Base-by-base conservation (phyloP, 768 basidiomycete species). In the Asterophora parasitica region DNA sequence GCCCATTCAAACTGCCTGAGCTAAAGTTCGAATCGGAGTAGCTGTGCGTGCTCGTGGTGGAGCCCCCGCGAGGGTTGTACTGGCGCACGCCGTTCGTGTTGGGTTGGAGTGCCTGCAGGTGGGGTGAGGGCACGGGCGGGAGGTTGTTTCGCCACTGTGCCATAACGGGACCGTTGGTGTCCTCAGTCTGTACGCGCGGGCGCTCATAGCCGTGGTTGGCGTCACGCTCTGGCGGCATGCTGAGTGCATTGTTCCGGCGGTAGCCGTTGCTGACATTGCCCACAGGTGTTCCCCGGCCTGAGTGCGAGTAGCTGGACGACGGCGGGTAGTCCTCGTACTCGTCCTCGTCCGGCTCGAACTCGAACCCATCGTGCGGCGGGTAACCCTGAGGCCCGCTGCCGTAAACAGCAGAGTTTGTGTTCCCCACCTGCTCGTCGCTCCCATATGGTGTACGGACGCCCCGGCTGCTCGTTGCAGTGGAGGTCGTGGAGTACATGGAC, bases 291-390 rank as follows among this genome's bases (percentile, higher is more conserved):
- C 83, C 86, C 2, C 88, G 79, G 11, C 89, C 88, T 5, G 83
- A 84, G 4, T 76, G 58, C 0, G 74, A 61, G 48, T 67, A 63
- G 42, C 66, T 62, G 17, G 67, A 62, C 4, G 78, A 65, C 4
- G 76, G 70, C 1, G 82, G 79, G 58, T 85, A 85, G 52, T 91
- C 90, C 59, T 92, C 90, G 48, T 74, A 79, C 1, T 89, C 87
- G 51, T 87, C 77, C 17, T 78, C 85, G 31, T 88, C 87, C 2
- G 72, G 69, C 39, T 88, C 88, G 48, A 81, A 70, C 35, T 84
- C 87, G 57, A 90, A 88, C 7, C 83, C 85, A 44, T 85, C 78
- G 42, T 81, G 67, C 2, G 79, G 76, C 7, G 77, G 74, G 60
- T 85, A 79, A 10, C 79, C 81, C 23, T 75, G 69, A 1, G 78